These are phyloP conservation scores for Canavalia gladiata DNA, from an alignment of 306 rosid genomes.

Conservation along the genomic window DNA sequence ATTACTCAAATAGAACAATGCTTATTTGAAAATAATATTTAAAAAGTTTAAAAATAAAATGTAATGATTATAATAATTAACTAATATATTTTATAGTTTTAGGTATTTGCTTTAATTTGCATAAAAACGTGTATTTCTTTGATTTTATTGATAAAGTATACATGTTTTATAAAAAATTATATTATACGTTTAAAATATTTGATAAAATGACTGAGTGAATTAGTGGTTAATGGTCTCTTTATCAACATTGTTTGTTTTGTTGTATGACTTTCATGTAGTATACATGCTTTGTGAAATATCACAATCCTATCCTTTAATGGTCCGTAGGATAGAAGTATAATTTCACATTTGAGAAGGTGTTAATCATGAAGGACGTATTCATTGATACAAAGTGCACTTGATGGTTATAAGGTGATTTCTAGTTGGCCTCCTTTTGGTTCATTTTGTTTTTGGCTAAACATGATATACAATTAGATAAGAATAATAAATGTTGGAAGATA, in stretches of 20 bases:
- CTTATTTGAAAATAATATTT: too few relatives aligned
- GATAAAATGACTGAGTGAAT: too few relatives aligned
- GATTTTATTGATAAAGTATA: too few relatives aligned
- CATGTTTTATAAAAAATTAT: too few relatives aligned
- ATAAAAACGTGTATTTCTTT: too few relatives aligned
- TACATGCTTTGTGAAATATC: conserved; percentile 6
- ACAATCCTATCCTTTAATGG: conserved; percentile 31
- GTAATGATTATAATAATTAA: too few relatives aligned
- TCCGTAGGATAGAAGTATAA: conserved; percentile 79
- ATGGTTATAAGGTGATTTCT: conserved; percentile 89
- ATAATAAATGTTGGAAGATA: conserved; percentile 1
- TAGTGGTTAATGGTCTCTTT: too few relatives aligned
- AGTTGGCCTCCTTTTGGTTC: conserved; percentile 7
- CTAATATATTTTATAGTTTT: too few relatives aligned
- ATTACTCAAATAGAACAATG: too few relatives aligned
- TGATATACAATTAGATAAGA: neutral
- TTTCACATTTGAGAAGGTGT: conserved; percentile 96
- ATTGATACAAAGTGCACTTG: conserved; percentile 97
- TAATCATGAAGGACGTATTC: conserved; percentile 80
- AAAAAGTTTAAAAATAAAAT: too few relatives aligned
- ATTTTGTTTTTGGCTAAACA: neutral
- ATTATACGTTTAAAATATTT: too few relatives aligned
- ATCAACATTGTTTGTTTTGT: neutral
- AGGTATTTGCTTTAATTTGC: too few relatives aligned
- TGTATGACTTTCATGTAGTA: conserved; percentile 6